These are phyloP conservation scores for Teratosphaeria zuluensis DNA, from an alignment of 2,329 filamentous ascomycete species.

Conservation along the genomic window DNA sequence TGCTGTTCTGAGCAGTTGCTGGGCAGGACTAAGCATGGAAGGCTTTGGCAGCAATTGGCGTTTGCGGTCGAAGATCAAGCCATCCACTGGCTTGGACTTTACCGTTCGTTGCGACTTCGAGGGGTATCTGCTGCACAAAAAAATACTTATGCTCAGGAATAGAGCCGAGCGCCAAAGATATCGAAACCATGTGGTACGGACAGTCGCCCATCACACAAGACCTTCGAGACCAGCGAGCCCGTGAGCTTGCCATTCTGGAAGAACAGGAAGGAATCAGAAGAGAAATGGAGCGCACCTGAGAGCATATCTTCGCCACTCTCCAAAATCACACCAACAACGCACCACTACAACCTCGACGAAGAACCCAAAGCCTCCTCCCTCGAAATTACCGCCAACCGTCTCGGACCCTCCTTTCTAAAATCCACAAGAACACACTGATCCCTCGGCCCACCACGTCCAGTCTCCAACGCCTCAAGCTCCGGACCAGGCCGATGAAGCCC, in stretches of 20 bases:
- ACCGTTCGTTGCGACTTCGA: not conserved
- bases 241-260: too few relatives aligned
- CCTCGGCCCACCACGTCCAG: constrained; percentile 39
- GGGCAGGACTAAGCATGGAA: too few relatives aligned
- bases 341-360: constrained; percentile 5
- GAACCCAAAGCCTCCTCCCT: constrained; percentile 28
- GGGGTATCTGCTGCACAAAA: too few relatives aligned
- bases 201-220: too few relatives aligned
- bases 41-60: not conserved
- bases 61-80: not conserved
- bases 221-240: too few relatives aligned
- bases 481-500: constrained; percentile 45
- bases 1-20: too few relatives aligned
- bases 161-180: too few relatives aligned
- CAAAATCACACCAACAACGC: not conserved
- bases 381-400: constrained; percentile 43
- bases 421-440: constrained; percentile 49
- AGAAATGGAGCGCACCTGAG: not conserved
- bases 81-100: not conserved
- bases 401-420: constrained; percentile 47
- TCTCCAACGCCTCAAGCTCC: constrained; percentile 38
- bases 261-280: too few relatives aligned
- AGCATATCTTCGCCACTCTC: not conserved
- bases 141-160: too few relatives aligned
- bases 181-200: too few relatives aligned